Evolutionary conservation across 352 stramenopile genomes (phyloP), one percentile per base, ranked within the genome.

Genomic region (Phytophthora boehmeriae): DNA sequence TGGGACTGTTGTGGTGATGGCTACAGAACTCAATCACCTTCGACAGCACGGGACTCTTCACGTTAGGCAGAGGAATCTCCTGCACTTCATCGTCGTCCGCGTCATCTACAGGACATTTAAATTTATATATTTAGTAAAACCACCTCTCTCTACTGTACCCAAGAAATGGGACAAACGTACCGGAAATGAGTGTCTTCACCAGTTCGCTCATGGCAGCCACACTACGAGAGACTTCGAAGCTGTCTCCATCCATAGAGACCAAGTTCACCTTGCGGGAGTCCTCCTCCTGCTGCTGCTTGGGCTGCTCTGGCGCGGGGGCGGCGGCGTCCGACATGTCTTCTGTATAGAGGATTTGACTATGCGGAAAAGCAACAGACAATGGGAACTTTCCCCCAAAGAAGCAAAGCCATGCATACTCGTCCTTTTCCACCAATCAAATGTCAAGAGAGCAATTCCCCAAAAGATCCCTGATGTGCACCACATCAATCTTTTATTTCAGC

Each of bases 1-100:
- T 99, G 27, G 97, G 93, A 76, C 98, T 92, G 69, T 93, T 92
- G 78, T 99, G 88, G 79, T 99, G 96, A 55, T 95, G 78, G 70
- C 80, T 88, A 79, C 93, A 98, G 66, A 98, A 98, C 79, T 98
- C 96, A 75, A 98, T 99, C 45, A 98, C 93, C 81, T 99, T 99
- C 16, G 88, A 90, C 28, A 99, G 79, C 36, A 99, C 95, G 54
- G 89, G 86, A 58, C 91, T 95, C 84, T 99, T 99, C 62, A 99
- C 97, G 66, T 99, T 99, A 27, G 96, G 96, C 48, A 99, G 80
- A 19, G 97, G 96, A 63, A 99, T 99, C 74, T 99, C 97, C 66
- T 98, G 93, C 36, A 93, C 85, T 49, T 98, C 93, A 28, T 97
- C 92, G 57, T 98, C 95, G 45, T 98, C 95, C 32, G 97, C 90